phyloP scores from a whole-genome alignment of 495 filamentous ascomycete genomes.

The Cercophora samala region DNA sequence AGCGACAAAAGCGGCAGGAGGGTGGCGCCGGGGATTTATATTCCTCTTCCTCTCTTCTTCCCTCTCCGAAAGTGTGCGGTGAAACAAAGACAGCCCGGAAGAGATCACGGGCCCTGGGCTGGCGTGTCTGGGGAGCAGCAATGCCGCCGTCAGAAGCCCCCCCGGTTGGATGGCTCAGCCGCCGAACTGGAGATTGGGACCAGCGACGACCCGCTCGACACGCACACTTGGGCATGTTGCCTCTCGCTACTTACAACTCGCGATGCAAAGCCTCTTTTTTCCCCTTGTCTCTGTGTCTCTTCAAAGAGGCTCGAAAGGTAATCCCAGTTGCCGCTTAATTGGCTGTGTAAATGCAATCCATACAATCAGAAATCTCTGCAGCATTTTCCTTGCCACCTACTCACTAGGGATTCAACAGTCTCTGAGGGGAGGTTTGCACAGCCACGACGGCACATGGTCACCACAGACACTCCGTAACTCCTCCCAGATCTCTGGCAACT shows the following conservation, averaged over 20 bases:
- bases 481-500: background rate
- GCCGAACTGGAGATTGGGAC: constrained; percentile 10
- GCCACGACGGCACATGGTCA: background rate
- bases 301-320: background rate
- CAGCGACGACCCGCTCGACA: constrained; percentile 9
- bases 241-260: background rate
- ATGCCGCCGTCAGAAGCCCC: constrained; percentile 22
- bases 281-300: no score
- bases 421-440: background rate
- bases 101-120: constrained; percentile 21
- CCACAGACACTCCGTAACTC: background rate
- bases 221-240: constrained; percentile 7
- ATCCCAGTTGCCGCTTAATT: background rate
- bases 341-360: background rate
- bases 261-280: constrained; percentile 10
- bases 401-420: background rate
- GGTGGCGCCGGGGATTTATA: constrained; percentile 13
- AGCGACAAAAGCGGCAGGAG: constrained; percentile 22
- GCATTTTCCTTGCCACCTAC: constrained; percentile 1
- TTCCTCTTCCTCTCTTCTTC: background rate
- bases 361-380: background rate
- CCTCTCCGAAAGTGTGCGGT: no score
- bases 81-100: constrained; percentile 19
- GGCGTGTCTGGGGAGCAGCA: constrained; percentile 15
- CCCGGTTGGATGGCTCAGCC: constrained; percentile 24